These are phyloP conservation scores for Alternaria viburni DNA, from an alignment of 2,329 filamentous ascomycete species.

Conservation along the genomic window DNA sequence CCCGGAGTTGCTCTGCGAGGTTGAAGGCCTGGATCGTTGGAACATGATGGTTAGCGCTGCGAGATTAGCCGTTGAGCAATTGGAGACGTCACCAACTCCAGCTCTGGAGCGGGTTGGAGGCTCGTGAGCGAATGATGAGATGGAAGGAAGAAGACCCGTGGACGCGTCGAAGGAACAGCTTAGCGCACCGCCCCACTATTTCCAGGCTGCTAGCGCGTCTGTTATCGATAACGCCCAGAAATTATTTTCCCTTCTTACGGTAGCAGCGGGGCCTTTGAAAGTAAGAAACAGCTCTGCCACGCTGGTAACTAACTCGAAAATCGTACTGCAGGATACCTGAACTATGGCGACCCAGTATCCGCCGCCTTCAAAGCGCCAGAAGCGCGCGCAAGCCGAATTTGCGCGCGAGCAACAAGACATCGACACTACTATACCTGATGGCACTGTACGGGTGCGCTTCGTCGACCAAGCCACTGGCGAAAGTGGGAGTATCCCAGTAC, in stretches of 20 bases:
- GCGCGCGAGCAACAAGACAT: slow-evolving; percentile 79
- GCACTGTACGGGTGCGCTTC: slow-evolving; percentile 86
- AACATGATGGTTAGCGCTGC: slow-evolving; percentile 37
- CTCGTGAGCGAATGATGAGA: neutral
- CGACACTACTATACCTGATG: slow-evolving; percentile 67
- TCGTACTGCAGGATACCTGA: neutral
- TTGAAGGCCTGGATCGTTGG: slow-evolving; percentile 28
- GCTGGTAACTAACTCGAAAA: neutral
- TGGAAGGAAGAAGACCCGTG: slow-evolving; percentile 8
- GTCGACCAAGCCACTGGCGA: slow-evolving; percentile 76
- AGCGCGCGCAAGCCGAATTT: slow-evolving; percentile 74
- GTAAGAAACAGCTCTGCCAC: neutral
- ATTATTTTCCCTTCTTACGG: slow-evolving; percentile 19
- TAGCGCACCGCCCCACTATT: slow-evolving; percentile 24
- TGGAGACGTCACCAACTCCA: neutral
- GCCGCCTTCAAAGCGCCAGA: slow-evolving; percentile 88
- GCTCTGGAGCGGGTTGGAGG: neutral
- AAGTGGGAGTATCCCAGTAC: slow-evolving; percentile 71
- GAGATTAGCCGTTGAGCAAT: slow-evolving; percentile 28
- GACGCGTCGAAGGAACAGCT: slow-evolving; percentile 13
- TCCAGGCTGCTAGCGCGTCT: slow-evolving; percentile 29
- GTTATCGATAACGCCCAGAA: slow-evolving; percentile 34
- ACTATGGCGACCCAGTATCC: slow-evolving; percentile 80
- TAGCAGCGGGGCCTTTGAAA: neutral
- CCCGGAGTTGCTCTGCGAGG: slow-evolving; percentile 40